Conservation (phyloP, 768 basidiomycete genomes). For the Hypholoma fasciculare region DNA sequence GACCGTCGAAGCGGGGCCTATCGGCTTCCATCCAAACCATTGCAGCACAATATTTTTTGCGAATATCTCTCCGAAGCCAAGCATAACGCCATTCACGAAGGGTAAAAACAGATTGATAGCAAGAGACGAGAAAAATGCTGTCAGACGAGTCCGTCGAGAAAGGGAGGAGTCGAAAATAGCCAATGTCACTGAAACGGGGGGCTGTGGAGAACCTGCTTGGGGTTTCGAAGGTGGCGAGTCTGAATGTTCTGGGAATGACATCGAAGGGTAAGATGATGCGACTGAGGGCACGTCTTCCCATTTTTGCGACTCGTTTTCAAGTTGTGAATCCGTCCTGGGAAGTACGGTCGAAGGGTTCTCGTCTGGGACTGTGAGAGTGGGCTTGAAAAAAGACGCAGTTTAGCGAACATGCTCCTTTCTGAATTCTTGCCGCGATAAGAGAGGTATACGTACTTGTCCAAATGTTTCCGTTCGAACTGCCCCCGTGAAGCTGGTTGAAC, state of each 20-base stretch:
- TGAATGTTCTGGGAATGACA: slow-evolving; percentile 69
- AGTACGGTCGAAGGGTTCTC: slow-evolving; percentile 8
- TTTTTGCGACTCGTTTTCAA: slow-evolving; percentile 51
- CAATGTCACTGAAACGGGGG: slow-evolving; percentile 54
- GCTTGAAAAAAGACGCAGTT: not conserved
- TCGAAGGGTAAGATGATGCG: slow-evolving; percentile 75
- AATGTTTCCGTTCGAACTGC: slow-evolving; percentile 3
- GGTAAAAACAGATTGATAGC: slow-evolving; percentile 86
- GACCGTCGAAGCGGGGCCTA: slow-evolving; percentile 35
- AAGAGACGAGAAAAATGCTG: slow-evolving; percentile 69
- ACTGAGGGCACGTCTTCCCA: slow-evolving; percentile 74
- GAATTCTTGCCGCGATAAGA: not conserved
- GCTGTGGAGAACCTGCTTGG: slow-evolving; percentile 20
- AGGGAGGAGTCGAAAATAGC: slow-evolving; percentile 72
- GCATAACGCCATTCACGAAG: slow-evolving; percentile 94
- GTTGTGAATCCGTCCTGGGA: slow-evolving; percentile 34
- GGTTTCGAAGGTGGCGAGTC: slow-evolving; percentile 43
- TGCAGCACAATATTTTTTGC: slow-evolving; percentile 72
- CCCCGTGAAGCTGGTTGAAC: slow-evolving; percentile 10
- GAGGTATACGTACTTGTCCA: not conserved
- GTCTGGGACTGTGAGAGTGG: not conserved
- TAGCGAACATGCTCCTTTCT: not conserved
- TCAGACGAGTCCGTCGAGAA: slow-evolving; percentile 63
- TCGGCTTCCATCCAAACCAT: slow-evolving; percentile 49
- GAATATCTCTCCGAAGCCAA: slow-evolving; percentile 95